A percentile compares a stretch with the other conserved stretches of the same genome.
Conservation (phyloP, 1,284 basidiomycete species). For the Puccinia triticina region DNA sequence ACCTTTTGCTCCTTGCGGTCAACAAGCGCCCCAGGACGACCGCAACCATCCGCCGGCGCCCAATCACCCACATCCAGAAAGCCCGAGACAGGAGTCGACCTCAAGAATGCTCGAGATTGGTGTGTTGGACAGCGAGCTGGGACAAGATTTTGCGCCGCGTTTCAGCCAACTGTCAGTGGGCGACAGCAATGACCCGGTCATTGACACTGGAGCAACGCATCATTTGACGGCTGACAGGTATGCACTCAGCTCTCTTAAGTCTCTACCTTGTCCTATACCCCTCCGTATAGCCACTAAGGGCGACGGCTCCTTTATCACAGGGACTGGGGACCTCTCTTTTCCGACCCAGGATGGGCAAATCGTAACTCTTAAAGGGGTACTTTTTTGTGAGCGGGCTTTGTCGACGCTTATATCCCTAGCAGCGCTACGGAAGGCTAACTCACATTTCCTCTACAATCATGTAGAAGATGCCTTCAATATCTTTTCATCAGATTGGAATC, state of each 20-base stretch:
- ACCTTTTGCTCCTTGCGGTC: background rate
- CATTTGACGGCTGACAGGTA: background rate
- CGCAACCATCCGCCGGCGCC: background rate
- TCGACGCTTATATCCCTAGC: background rate
- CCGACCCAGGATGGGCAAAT: background rate
- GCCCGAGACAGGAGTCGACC: background rate
- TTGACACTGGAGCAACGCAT: constrained; percentile 3
- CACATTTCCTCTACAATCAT: background rate
- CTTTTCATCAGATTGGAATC: background rate
- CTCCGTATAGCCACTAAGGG: constrained; percentile 19
- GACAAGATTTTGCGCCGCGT: background rate
- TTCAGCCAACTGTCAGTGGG: background rate
- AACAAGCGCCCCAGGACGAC: background rate
- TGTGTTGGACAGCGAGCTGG: background rate
- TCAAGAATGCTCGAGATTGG: background rate
- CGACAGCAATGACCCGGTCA: background rate
- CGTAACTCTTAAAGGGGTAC: background rate
- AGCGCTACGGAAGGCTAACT: background rate
- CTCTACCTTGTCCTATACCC: background rate
- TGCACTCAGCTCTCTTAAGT: background rate
- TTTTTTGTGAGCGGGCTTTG: background rate
- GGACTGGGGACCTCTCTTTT: constrained; percentile 6
- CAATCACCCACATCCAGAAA: background rate
- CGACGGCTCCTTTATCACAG: background rate
- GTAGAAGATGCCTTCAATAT: background rate